These are phyloP conservation scores for Alternaria ethzedia DNA, from an alignment of 2,329 filamentous ascomycete genomes.

Conservation along the genomic window DNA sequence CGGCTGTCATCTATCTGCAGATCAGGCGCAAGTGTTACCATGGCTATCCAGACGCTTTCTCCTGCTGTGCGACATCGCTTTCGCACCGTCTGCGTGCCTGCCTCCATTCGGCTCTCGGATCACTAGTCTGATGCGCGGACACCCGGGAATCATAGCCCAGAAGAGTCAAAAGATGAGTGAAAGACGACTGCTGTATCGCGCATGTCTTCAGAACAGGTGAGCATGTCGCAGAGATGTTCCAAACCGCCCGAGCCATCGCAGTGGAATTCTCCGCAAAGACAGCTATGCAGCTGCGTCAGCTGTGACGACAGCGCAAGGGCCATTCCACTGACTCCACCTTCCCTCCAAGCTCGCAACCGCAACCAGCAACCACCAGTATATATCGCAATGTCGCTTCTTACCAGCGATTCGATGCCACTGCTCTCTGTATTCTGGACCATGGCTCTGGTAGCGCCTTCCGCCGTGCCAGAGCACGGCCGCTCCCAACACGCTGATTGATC, in stretches of 20 bases:
- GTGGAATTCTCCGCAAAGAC: not conserved
- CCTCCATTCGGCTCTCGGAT: not conserved
- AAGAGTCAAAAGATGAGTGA: not conserved
- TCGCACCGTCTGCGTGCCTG: not conserved
- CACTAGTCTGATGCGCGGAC: not conserved
- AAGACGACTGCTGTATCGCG: not conserved
- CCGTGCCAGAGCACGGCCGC: not conserved
- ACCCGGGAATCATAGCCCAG: constrained; percentile 2
- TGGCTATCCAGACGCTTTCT: not conserved
- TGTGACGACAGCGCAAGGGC: not conserved
- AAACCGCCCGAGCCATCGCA: not conserved
- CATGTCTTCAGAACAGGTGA: not conserved
- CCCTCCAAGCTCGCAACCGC: not conserved
- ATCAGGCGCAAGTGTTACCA: not conserved
- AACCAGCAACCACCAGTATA: not conserved
- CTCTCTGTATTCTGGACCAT: not conserved
- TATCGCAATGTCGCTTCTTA: not conserved
- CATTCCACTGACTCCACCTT: not conserved
- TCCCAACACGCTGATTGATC: not conserved
- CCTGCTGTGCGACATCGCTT: not conserved
- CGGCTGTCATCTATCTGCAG: not conserved
- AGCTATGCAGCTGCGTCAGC: not conserved
- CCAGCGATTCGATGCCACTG: not conserved
- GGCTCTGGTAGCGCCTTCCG: not conserved
- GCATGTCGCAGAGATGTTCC: not conserved